phyloP scores from a whole-genome alignment of 148 eudicot genomes.

The Rhododendron williamsianum region DNA sequence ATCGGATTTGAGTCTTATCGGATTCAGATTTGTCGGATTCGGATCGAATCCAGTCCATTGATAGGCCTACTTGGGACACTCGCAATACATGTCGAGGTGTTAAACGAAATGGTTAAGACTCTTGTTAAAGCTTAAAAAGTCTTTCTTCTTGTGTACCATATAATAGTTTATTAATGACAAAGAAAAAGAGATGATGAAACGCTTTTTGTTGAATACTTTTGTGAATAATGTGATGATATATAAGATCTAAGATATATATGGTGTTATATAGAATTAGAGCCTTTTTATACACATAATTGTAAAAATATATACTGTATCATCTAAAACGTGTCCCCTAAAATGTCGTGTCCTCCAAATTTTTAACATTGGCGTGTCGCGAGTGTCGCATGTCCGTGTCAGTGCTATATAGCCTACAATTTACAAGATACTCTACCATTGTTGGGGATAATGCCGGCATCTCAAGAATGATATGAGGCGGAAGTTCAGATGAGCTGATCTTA shows the following conservation, averaged over 20 bases:
- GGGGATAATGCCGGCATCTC: constrained; percentile 98
- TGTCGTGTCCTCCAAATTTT: neutral
- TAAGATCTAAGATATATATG: neutral
- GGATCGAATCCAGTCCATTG: no score
- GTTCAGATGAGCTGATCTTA: constrained; percentile 49
- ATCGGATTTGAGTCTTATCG: no score
- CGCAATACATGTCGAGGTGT: neutral
- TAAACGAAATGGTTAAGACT: neutral
- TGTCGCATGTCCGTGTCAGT: neutral
- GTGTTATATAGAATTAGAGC: no score
- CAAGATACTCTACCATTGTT: constrained; percentile 61
- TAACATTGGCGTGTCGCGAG: no score
- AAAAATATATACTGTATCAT: no score
- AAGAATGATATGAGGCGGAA: constrained; percentile 75
- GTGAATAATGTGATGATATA: neutral
- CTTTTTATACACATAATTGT: no score
- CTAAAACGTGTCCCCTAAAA: neutral
- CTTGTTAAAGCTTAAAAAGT: neutral
- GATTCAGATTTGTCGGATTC: no score
- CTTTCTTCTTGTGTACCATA: no score
- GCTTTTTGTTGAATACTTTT: neutral
- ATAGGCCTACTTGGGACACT: neutral
- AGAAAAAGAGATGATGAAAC: no score
- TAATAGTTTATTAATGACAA: neutral
- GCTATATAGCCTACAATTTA: neutral